Conservation (phyloP, 805 yeast genomes). For the Suhomyces emberorum region DNA sequence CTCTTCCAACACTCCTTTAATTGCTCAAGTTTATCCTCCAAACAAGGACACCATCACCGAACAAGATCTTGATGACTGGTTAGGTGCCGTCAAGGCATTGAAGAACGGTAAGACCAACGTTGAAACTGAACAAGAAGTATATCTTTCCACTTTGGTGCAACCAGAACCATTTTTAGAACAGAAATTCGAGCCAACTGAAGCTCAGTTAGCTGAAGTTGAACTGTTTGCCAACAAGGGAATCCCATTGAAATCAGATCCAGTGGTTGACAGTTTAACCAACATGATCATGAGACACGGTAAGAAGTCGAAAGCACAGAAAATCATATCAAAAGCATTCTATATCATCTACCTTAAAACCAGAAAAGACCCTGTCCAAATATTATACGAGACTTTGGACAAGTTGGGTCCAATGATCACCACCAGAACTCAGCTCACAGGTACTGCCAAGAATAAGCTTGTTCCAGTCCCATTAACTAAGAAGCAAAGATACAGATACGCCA, state of each 20-base stretch:
- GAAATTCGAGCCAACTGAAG: conserved; percentile 56
- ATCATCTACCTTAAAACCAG: conserved; percentile 70
- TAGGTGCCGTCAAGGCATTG: conserved; percentile 40
- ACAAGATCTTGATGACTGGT: conserved; percentile 46
- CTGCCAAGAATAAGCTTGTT: conserved; percentile 75
- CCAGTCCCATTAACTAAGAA: conserved; percentile 81
- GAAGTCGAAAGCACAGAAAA: conserved; percentile 73
- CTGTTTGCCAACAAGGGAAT: conserved; percentile 48
- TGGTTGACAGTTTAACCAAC: conserved; percentile 73
- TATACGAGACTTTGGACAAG: conserved; percentile 71
- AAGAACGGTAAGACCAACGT: conserved; percentile 27
- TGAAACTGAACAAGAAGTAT: conserved; percentile 34
- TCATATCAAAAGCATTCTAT: conserved; percentile 74
- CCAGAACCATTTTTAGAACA: conserved; percentile 34
- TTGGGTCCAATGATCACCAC: conserved; percentile 83
- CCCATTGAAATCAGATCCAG: conserved; percentile 66
- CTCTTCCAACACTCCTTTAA: conserved; percentile 15
- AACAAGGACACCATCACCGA: conserved; percentile 37
- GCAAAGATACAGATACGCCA: conserved; percentile 83
- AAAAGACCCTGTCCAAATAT: conserved; percentile 72
- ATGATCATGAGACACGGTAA: conserved; percentile 91
- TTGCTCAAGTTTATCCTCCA: conserved; percentile 38
- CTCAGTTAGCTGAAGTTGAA: conserved; percentile 59
- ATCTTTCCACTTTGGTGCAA: conserved; percentile 36
- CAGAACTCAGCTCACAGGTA: conserved; percentile 75